Evolutionary conservation across 257 asterid species (phyloP), one percentile per base, ranked within the genome.

Genomic region (Solanum paucissectum): DNA sequence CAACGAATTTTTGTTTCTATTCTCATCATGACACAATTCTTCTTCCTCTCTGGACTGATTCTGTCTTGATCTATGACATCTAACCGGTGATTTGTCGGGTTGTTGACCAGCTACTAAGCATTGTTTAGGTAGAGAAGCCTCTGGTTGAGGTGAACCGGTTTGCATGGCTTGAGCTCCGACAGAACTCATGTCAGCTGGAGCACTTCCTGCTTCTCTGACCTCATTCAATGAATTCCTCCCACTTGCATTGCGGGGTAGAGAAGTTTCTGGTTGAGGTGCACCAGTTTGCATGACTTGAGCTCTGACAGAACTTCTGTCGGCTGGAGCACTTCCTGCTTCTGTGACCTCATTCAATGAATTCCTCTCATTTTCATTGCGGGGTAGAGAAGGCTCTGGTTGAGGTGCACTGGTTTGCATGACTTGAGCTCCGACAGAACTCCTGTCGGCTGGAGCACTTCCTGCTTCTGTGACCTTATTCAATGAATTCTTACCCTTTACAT

Each of bases 101-200:
- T 27, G 89, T 77, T 86, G 18, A 86, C 37, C 87, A 84, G 85
- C 81, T 34, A 87, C 91, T 84, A 64, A n/a, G 83, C 93, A 82
- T 32, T 46, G 69, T 10, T 82, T 25, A 49, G 69, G 69, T 29
- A 32, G 29, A 49, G 69, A 46, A 46, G 42, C 68, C 69, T 82
- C 85, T 82, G 27, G 68, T 81, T 49, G 85, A 82, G 85, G 69
- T 82, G 85, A 29, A 49, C 29, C 69, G 5, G 33, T 38, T 13
- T 38, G 58, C 83, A 38, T 12, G 55, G 40, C 36, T 37, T 76
- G 60, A 76, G 83, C 83, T 76, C 58, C 23, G 34, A 76, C 34
- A 40, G 58, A 40, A 76, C 21, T 38, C 83, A 36, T 40, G 13
- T 84, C 60, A 21, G 69, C 20, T 74, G 83, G 83, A 74, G 83